phyloP scores from a whole-genome alignment of 768 basidiomycete genomes.

The Krasilnikovozyma curviuscula region DNA sequence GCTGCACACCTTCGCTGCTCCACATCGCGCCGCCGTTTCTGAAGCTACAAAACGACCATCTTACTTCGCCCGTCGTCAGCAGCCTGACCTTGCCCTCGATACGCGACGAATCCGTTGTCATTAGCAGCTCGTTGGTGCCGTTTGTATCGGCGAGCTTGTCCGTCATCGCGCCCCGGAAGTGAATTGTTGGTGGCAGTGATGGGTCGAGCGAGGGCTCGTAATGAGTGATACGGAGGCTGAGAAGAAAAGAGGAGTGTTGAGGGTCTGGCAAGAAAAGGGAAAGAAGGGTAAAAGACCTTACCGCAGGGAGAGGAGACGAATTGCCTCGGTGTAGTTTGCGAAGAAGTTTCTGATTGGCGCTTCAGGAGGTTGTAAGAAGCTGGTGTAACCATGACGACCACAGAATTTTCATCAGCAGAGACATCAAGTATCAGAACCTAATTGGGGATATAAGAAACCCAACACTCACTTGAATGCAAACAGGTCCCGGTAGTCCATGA shows the following conservation, averaged over 20 bases:
- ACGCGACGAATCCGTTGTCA: constrained; percentile 4
- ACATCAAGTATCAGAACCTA: constrained; percentile 14
- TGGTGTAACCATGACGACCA: constrained; percentile 14
- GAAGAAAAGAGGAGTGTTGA: constrained; percentile 20
- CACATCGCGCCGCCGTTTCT: constrained; percentile 8
- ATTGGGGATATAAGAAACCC: neutral
- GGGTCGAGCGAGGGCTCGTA: no score
- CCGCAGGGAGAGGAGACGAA: constrained; percentile 43
- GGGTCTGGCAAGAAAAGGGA: constrained; percentile 26
- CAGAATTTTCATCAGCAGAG: constrained; percentile 1
- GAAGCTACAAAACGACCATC: constrained; percentile 10
- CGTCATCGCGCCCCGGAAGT: constrained; percentile 11
- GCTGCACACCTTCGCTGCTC: constrained; percentile 22
- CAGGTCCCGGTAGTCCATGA: constrained; percentile 49
- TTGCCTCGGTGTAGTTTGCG: constrained; percentile 42
- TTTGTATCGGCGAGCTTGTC: neutral
- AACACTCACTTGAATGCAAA: constrained; percentile 10
- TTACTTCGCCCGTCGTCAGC: neutral
- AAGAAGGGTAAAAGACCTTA: constrained; percentile 34
- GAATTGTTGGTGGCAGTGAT: constrained; percentile 12
- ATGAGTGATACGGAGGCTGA: constrained; percentile 1
- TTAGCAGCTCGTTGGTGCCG: no score
- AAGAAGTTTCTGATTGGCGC: constrained; percentile 39
- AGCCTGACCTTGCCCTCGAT: constrained; percentile 2
- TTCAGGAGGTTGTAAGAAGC: constrained; percentile 29